Percentiles rank a stretch among this genome's conserved stretches.
Conservation (phyloP, 192 early-diverging fungal genomes). For the Powellomyces hirtus region DNA sequence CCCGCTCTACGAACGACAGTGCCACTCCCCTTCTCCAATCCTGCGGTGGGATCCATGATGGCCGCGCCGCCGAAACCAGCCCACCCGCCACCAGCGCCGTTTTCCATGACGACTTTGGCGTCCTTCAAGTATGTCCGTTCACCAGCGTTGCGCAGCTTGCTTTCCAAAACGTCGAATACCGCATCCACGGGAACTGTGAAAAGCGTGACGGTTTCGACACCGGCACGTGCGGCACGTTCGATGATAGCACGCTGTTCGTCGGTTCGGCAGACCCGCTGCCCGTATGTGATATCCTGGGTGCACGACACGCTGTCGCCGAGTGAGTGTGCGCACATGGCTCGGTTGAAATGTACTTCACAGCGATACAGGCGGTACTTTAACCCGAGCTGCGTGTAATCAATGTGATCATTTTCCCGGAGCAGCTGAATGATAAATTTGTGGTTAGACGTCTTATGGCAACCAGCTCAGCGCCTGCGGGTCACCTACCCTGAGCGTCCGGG, state of each 20-base stretch:
- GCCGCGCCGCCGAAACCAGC: slow-evolving; percentile 51
- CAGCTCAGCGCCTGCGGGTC: background rate
- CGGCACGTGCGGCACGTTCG: slow-evolving; percentile 27
- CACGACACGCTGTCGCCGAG: slow-evolving; percentile 60
- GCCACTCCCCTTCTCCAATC: background rate
- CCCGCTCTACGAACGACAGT: background rate
- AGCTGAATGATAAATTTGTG: background rate
- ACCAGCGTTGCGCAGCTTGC: slow-evolving; percentile 70
- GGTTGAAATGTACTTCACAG: slow-evolving; percentile 90
- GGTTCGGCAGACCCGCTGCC: slow-evolving; percentile 37
- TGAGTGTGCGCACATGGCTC: slow-evolving; percentile 75
- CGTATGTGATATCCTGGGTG: slow-evolving; percentile 62
- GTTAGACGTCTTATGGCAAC: background rate
- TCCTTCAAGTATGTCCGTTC: slow-evolving; percentile 72
- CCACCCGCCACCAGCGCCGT: slow-evolving; percentile 23
- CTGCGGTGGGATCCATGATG: slow-evolving; percentile 2
- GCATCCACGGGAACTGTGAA: slow-evolving; percentile 68
- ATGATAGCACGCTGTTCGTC: slow-evolving; percentile 24
- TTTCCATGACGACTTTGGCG: slow-evolving; percentile 52
- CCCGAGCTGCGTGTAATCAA: slow-evolving; percentile 95
- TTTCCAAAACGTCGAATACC: slow-evolving; percentile 75
- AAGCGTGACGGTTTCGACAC: slow-evolving; percentile 25
- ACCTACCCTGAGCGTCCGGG: slow-evolving; percentile 58
- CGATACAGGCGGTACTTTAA: slow-evolving; percentile 85
- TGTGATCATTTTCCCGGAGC: slow-evolving; percentile 73